A percentile compares a stretch with the other conserved stretches of the same genome.
Conservation (phyloP, 2,329 filamentous ascomycete species). For the Alternaria hordeiaustralica region DNA sequence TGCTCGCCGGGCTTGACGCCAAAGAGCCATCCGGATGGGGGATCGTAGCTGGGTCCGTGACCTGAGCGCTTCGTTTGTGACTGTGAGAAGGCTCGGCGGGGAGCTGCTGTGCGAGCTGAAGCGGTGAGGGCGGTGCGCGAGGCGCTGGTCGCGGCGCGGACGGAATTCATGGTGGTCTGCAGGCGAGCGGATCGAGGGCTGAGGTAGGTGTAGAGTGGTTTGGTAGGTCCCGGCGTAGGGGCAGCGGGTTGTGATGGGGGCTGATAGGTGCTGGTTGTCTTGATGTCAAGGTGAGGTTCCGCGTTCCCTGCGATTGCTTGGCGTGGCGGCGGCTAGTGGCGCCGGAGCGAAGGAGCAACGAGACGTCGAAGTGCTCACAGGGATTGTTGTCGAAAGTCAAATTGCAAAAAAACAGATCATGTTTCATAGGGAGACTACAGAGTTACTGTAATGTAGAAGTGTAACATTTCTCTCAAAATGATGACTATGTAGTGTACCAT, state of each 20-base stretch:
- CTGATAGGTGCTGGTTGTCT: conserved; percentile 13
- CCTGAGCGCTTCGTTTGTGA: conserved; percentile 24
- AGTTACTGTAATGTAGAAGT: not conserved
- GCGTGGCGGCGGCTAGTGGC: conserved; percentile 20
- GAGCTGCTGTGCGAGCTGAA: conserved; percentile 11
- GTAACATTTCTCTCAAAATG: not conserved
- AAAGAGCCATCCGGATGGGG: conserved; percentile 90
- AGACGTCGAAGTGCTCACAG: conserved; percentile 9
- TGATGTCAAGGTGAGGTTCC: conserved; percentile 4
- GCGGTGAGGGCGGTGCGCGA: conserved; percentile 29
- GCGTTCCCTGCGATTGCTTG: conserved; percentile 10
- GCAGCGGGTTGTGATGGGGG: conserved; percentile 1
- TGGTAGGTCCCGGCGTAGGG: conserved; percentile 6
- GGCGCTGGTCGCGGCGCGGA: conserved; percentile 33
- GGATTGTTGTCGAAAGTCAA: too few relatives aligned
- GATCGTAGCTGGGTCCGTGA: conserved; percentile 83
- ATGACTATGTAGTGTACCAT: not conserved
- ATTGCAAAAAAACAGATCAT: not conserved
- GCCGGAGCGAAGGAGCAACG: conserved; percentile 2
- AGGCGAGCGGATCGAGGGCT: not conserved
- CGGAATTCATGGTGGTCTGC: conserved; percentile 32
- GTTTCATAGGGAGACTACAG: not conserved
- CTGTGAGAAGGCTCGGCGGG: conserved; percentile 33
- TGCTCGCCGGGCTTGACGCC: conserved; percentile 95
- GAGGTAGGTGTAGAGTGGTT: not conserved